These are phyloP conservation scores for Penicillium atrosanguineum DNA, from an alignment of 495 filamentous ascomycete genomes.

Conservation along the genomic window DNA sequence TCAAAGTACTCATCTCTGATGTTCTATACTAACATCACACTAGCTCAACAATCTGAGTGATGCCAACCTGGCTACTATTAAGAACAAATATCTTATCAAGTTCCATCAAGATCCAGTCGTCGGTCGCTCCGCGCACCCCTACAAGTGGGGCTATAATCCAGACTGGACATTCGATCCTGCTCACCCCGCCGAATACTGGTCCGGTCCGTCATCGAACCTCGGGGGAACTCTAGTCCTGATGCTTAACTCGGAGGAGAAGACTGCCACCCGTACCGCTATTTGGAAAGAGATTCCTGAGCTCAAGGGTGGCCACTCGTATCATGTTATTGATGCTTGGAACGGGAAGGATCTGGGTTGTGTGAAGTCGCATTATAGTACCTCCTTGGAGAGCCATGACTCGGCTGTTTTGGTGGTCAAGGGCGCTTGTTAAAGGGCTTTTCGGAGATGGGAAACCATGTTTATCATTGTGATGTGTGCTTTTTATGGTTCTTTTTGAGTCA, in stretches of 20 bases:
- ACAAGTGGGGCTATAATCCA: conserved; percentile 63
- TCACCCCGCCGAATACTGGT: conserved; percentile 62
- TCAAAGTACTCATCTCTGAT: not conserved
- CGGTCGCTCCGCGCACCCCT: conserved; percentile 56
- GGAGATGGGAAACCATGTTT: no score
- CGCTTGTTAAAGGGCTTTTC: conserved; percentile 20
- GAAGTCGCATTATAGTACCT: conserved; percentile 28
- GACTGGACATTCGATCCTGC: conserved; percentile 61
- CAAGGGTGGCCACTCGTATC: conserved; percentile 35
- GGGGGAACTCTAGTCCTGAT: conserved; percentile 52
- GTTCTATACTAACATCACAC: conserved; percentile 3
- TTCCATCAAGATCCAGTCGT: conserved; percentile 59
- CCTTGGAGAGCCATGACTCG: conserved; percentile 49
- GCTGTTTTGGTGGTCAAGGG: conserved; percentile 42
- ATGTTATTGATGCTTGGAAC: conserved; percentile 54
- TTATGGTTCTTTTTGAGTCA: no score
- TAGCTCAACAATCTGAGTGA: conserved; percentile 44
- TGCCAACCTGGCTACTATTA: conserved; percentile 51
- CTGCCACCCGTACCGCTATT: conserved; percentile 38
- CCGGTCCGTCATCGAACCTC: conserved; percentile 47
- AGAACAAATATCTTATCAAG: conserved; percentile 56
- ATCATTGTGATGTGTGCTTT: no score
- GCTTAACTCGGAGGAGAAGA: conserved; percentile 45
- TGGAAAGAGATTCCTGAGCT: conserved; percentile 57
- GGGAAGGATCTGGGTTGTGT: conserved; percentile 49